Percentiles rank a stretch among this genome's conserved stretches.
phyloP scores from a whole-genome alignment of 1,284 basidiomycete genomes.

The Cryptococcus sp. region DNA sequence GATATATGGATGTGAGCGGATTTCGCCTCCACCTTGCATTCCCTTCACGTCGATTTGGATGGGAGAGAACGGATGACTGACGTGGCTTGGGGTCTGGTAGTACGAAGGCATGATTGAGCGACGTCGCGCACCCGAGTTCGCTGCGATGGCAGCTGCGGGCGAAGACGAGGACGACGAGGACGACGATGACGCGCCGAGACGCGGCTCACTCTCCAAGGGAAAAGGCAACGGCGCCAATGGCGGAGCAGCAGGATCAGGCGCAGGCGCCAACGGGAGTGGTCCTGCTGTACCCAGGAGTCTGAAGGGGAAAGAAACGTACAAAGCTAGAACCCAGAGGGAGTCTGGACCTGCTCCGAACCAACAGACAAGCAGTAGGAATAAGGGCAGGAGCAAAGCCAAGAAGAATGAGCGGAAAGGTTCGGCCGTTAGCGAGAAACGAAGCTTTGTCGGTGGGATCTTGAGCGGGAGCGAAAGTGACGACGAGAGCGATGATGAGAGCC shows the following conservation, averaged over 20 bases:
- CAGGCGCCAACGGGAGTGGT: not conserved
- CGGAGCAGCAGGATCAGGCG: not conserved
- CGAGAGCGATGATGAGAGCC: constrained; percentile 10
- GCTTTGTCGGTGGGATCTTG: constrained; percentile 41
- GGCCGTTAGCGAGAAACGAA: constrained; percentile 17
- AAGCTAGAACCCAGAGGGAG: constrained; percentile 22
- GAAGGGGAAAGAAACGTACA: constrained; percentile 51
- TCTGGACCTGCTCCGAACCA: constrained; percentile 12
- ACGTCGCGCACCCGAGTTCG: constrained; percentile 51
- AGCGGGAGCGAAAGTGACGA: constrained; percentile 17
- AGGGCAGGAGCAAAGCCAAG: constrained; percentile 9
- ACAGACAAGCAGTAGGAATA: constrained; percentile 1
- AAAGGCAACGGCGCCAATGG: constrained; percentile 2
- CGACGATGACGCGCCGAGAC: constrained; percentile 27
- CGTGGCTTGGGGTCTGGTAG: constrained; percentile 14
- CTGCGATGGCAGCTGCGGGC: constrained; percentile 45
- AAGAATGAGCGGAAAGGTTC: constrained; percentile 6
- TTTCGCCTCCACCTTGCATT: not conserved
- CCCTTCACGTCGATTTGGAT: not conserved
- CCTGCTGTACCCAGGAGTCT: constrained; percentile 30
- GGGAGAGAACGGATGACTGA: not conserved
- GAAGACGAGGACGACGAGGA: constrained; percentile 51
- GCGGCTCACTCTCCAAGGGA: constrained; percentile 6
- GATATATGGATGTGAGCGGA: constrained; percentile 46
- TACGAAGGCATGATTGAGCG: constrained; percentile 54